These are phyloP conservation scores for Wickerhamomyces canadensis DNA, from an alignment of 805 yeast species.

Conservation along the genomic window DNA sequence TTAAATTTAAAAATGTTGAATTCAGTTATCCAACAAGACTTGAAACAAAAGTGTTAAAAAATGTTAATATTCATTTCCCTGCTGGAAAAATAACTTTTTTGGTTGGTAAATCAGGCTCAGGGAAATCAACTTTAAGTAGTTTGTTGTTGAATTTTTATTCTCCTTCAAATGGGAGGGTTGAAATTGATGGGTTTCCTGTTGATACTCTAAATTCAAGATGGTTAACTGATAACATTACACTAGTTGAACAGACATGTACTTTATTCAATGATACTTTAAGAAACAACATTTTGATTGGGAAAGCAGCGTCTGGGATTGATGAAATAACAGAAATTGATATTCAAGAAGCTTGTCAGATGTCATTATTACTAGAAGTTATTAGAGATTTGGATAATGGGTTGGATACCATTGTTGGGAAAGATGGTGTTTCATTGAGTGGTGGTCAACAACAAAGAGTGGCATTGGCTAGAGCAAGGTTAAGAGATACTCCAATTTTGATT, in stretches of 20 bases:
- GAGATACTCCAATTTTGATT: slow-evolving; percentile 70
- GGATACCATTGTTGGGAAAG: slow-evolving; percentile 43
- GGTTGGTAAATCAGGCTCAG: slow-evolving; percentile 88
- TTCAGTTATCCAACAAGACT: slow-evolving; percentile 63
- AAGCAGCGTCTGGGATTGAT: slow-evolving; percentile 19
- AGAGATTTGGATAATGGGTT: slow-evolving; percentile 46
- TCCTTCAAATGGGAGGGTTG: slow-evolving; percentile 47
- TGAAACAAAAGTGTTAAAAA: slow-evolving; percentile 38
- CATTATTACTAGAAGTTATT: slow-evolving; percentile 47
- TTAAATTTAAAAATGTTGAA: slow-evolving; percentile 48
- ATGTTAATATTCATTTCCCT: slow-evolving; percentile 41
- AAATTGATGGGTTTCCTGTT: slow-evolving; percentile 49
- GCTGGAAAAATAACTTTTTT: slow-evolving; percentile 50
- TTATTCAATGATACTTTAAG: slow-evolving; percentile 59
- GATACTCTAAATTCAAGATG: slow-evolving; percentile 38
- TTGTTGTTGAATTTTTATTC: slow-evolving; percentile 58
- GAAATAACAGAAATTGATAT: slow-evolving; percentile 24
- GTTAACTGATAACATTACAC: slow-evolving; percentile 58
- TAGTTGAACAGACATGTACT: slow-evolving; percentile 67
- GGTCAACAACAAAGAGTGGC: slow-evolving; percentile 88
- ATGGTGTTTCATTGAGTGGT: slow-evolving; percentile 62
- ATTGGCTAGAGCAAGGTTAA: slow-evolving; percentile 72
- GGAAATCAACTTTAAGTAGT: slow-evolving; percentile 78
- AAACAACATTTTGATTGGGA: slow-evolving; percentile 59
- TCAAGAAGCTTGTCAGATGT: slow-evolving; percentile 43